Evolutionary conservation across 2,329 filamentous ascomycete genomes (phyloP), one percentile per base, ranked within the genome.

Genomic region (Chaetomiaceae sp.): DNA sequence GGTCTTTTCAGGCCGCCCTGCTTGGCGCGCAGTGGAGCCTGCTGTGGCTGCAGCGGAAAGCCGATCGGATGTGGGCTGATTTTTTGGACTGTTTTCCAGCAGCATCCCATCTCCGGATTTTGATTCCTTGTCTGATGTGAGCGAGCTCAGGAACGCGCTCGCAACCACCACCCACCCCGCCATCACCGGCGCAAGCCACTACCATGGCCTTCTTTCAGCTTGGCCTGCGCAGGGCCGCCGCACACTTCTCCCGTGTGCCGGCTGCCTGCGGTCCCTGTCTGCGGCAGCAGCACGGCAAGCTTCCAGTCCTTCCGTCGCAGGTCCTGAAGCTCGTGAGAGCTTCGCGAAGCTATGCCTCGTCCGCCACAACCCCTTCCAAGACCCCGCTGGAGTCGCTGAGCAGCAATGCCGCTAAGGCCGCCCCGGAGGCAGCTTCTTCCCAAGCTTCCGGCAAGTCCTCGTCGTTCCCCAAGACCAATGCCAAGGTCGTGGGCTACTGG

Each of bases 401-500:
- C 50, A 39, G 25, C 44, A 51, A 57, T 30, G 46, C 58, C 13
- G 14, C 55, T 4, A 44, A 50, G 42, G 35, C 35, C 10, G 21
- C 47, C 12, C 38, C 51, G 2, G 17, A 38, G 16, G 23, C 41
- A 5, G 4, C 44, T 16, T 30, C 47, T 10, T 25, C 58, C 1
- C 21, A 49, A 1, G 48, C 52, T 49, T 65, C 59, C 47, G 60
- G 64, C 9, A 57, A 60, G 16, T 70, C 69, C 58, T 67, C 65
- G 19, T 67, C 68, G 3, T 81, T 77, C 53, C 78, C 79, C 25
- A 68, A 87, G 61, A 80, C 79, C 9, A 89, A 80, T 58, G 81
- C 84, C 52, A 93, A 87, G 69, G 73, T 75, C 9, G 91, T 96
- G 39, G 93, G 85, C 53, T 92, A 92, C 73, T 99, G 91, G 91